Conservation (phyloP, 345 rosid species). For the Gossypium herbaceum region DNA sequence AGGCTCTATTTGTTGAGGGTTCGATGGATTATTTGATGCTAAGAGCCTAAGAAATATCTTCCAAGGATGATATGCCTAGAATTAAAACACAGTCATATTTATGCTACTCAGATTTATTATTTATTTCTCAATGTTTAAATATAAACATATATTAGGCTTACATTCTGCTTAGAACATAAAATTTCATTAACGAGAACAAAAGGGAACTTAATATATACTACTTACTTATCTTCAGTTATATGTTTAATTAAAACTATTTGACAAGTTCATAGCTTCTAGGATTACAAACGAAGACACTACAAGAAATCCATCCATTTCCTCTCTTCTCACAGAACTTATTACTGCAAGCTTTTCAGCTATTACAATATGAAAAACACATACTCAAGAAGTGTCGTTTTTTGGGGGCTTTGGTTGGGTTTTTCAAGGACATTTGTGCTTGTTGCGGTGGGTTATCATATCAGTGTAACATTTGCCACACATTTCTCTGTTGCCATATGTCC, state of each 20-base stretch:
- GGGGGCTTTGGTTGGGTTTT: neutral
- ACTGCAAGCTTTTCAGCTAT: neutral
- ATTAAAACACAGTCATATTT: too few species aligned
- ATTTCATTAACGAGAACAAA: neutral
- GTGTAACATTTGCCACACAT: conserved; percentile 87
- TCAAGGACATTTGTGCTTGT: conserved; percentile 70
- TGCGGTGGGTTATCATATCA: conserved; percentile 66
- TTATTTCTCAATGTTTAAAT: too few species aligned
- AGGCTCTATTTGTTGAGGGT: too few species aligned
- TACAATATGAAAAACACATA: neutral
- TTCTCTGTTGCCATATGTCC: conserved; percentile 82
- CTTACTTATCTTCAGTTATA: neutral
- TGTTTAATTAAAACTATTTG: neutral
- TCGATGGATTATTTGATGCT: too few species aligned
- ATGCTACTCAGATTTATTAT: too few species aligned
- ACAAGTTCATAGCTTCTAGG: neutral
- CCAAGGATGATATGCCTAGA: too few species aligned
- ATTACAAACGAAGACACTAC: conserved; percentile 1
- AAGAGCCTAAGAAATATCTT: too few species aligned
- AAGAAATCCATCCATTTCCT: conserved; percentile 15
- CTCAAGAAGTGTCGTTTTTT: neutral
- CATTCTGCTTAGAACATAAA: neutral
- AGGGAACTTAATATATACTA: neutral
- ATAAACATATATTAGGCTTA: too few species aligned
- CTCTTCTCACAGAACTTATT: conserved; percentile 6